phyloP scores from a whole-genome alignment of 2,329 filamentous ascomycete genomes.

The Cordyceps tenuipes region DNA sequence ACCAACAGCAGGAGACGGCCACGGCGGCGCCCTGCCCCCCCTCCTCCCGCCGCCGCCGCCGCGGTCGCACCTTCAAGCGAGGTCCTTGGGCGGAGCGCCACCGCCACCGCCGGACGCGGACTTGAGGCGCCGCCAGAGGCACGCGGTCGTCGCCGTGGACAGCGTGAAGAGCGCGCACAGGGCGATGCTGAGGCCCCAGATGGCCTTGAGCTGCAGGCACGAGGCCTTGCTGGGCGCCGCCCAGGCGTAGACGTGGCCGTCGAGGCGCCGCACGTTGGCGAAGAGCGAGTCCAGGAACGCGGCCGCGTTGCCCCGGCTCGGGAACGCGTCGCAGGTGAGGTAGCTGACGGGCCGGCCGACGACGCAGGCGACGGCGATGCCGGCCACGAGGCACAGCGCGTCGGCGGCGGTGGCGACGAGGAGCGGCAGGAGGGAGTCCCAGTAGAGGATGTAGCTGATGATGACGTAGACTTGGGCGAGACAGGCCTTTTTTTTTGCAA shows the following conservation, averaged over 20 bases:
- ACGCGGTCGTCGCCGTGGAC: slow-evolving; percentile 47
- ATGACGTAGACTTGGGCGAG: slow-evolving; percentile 71
- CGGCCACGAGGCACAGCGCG: slow-evolving; percentile 60
- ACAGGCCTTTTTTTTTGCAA: slow-evolving; percentile 49
- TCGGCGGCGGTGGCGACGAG: slow-evolving; percentile 62
- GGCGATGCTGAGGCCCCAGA: slow-evolving; percentile 79
- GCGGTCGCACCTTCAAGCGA: slow-evolving; percentile 44
- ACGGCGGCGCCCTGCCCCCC: background rate
- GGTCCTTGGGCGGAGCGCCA: slow-evolving; percentile 32
- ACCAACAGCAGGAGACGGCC: background rate
- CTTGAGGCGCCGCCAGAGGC: slow-evolving; percentile 56
- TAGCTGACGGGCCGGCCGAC: slow-evolving; percentile 75
- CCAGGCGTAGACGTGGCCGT: slow-evolving; percentile 32
- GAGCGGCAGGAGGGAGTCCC: slow-evolving; percentile 67
- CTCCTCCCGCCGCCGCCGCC: slow-evolving; percentile 21
- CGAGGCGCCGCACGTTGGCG: slow-evolving; percentile 31
- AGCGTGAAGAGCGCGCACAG: slow-evolving; percentile 65
- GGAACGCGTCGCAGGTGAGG: slow-evolving; percentile 57
- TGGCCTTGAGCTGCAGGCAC: slow-evolving; percentile 76
- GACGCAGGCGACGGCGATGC: slow-evolving; percentile 67
- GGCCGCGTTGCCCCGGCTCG: slow-evolving; percentile 30
- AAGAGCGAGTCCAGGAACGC: slow-evolving; percentile 37
- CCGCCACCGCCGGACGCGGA: slow-evolving; percentile 20
- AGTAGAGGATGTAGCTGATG: slow-evolving; percentile 74
- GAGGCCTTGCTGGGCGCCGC: slow-evolving; percentile 48